Evolutionary conservation across 768 basidiomycete species (phyloP), one percentile per base, ranked within the genome.

Genomic region (Podaxis rugospora): DNA sequence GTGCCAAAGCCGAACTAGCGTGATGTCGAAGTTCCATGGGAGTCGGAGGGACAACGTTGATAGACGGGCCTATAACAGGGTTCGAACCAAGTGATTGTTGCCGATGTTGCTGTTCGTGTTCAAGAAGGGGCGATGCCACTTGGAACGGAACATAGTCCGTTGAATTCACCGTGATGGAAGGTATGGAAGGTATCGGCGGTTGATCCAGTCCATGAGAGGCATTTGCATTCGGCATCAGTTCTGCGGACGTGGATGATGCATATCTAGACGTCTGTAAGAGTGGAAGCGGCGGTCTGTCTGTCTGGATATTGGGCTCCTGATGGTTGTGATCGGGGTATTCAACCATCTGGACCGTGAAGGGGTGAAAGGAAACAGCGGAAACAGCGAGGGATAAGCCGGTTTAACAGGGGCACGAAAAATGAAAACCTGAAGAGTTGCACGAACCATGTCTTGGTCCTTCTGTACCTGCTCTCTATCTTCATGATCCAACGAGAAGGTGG

Each of bases 361-460:
- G 21, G 10, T 9, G 3, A 21, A 21, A 47, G 18, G 18, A 23
- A 23, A 18, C 21, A 14, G 6, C 7, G 25, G 9, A 49, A 23
- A 49, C 18, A 21, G 11, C 23, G n/a, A 21, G 18, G 39, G 44
- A 51, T 37, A 40, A 65, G 37, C 36, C 35, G 57, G 40, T 42
- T 47, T 32, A 40, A 50, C 13, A 47, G n/a, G 14, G 47, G 32
- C n/a, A 61, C 32, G 32, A 9, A 23, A 55, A 27, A 27, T 40
- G 60, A 55, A 52, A 27, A 18, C 46, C 21, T 67, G 49, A 32
- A 53, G 14, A 46, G 25, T 46, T 5, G 55, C 59, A 71, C 80
- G 57, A 58, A 85, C 84, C 81, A 87, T 83, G 65, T 85, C 84
- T 47, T 76, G 79, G 65, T 86, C 85, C 37, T 66, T 69, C 35